A percentile compares a stretch with the other conserved stretches of the same genome.
Evolutionary conservation across 139 green algal genomes (phyloP).

Genomic region (Spirogloea muscicola): DNA sequence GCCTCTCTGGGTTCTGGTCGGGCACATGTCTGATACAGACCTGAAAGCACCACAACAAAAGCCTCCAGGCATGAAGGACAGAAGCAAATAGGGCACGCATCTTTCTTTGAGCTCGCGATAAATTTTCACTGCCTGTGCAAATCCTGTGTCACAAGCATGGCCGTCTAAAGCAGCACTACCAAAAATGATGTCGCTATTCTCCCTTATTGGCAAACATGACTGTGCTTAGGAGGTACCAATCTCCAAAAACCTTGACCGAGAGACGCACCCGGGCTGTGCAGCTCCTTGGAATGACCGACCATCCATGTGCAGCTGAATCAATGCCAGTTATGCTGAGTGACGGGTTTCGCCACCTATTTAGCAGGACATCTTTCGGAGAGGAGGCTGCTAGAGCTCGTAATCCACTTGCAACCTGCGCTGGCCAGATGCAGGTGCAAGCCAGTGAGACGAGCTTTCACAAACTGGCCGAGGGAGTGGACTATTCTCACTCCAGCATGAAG

Average conservation of each 20-base stretch:
- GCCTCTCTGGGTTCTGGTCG: conserved; percentile 58
- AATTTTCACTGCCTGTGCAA: conserved; percentile 2
- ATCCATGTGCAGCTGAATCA: conserved; percentile 62
- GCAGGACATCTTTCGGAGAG: conserved; percentile 70
- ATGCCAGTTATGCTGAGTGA: conserved; percentile 84
- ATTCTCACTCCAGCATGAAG: too few relatives aligned
- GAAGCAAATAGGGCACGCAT: too few relatives aligned
- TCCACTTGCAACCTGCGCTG: conserved; percentile 53
- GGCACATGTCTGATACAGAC: conserved; percentile 63
- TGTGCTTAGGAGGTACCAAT: background rate
- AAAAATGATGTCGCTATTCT: conserved; percentile 1
- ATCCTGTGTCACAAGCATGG: background rate
- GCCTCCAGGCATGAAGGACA: background rate
- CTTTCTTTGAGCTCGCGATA: too few relatives aligned
- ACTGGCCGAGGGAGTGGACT: too few relatives aligned
- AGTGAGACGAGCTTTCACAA: too few relatives aligned
- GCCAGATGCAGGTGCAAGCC: too few relatives aligned
- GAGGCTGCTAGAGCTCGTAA: conserved; percentile 61
- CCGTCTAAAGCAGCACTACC: background rate
- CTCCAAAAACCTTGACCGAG: background rate
- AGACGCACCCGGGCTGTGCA: conserved; percentile 67
- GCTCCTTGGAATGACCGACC: conserved; percentile 84
- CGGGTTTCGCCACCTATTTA: conserved; percentile 80
- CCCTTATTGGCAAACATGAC: background rate
- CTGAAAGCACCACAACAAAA: conserved; percentile 14